Base-by-base conservation (phyloP, 2,329 filamentous ascomycete genomes). In the Apiospora sp. region DNA sequence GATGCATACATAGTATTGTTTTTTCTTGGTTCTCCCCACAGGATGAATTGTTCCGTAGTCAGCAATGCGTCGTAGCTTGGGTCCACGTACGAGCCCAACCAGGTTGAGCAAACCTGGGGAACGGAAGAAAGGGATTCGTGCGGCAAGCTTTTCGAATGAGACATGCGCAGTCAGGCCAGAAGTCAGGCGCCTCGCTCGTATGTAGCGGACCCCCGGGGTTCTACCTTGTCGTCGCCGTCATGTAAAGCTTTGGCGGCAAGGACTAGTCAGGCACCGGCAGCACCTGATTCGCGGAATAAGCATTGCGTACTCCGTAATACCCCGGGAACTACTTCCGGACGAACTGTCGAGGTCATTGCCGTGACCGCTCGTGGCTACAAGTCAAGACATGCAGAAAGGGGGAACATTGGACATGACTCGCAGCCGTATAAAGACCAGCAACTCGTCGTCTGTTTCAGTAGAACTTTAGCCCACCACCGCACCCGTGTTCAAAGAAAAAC, bases 201-300 rank as follows among this genome's bases (percentile, higher is more conserved):
- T 16, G 13, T 4, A 37, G 30, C 54, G 19, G 27, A 58, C 22
- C 27, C 27, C 51, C 27, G 30, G 30, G 27, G 5, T 34, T 10
- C 5, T 34, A 19, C 51, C 51, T 16, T 34, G 27, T 12, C 54
- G 30, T 16, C 4, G 16, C 54, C 30, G 13, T 14, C 37, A 61
- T 22, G 34, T 41, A 64, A 37, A 4, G 22, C 34, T 37, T 41
- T 14, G 34, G 19, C 22, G 7, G 16, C 30, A 61, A 37, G 27
- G 34, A 24, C 22, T 64, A 41, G 58, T 24, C 58, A 64, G 58
- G 58, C 34, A 24, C 58, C 22, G n/a, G 22, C 58, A 64, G 34
- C 14, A 14, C 34, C 34, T 64, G 58, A 64, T 64, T 64, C 58
- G 58, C 58, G 58, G 58, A 64, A 64, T 41, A 64, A 41, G 58